phyloP scores from a whole-genome alignment of 2,329 filamentous ascomycete species.

The Penicillium sp. region DNA sequence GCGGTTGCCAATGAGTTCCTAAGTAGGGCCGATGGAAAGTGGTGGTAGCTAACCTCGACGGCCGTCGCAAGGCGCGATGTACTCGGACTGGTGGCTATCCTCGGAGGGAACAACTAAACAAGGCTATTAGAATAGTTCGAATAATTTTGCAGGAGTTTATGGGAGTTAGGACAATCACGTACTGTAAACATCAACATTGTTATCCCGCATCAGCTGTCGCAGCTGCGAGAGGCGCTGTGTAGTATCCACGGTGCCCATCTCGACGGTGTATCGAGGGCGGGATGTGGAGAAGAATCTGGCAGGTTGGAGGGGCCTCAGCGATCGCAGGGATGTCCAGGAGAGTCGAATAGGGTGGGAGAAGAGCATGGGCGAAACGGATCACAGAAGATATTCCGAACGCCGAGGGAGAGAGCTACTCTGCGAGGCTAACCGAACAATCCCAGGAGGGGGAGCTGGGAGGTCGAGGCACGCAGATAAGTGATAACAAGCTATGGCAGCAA shows the following conservation, averaged over 20 bases:
- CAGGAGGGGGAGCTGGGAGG: no score
- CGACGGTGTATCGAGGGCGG: slow-evolving; percentile 43
- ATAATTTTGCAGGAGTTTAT: slow-evolving; percentile 7
- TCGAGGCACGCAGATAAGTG: slow-evolving; percentile 14
- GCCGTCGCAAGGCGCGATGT: slow-evolving; percentile 94
- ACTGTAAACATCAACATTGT: slow-evolving; percentile 92
- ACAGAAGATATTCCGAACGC: neutral
- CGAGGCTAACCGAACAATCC: neutral
- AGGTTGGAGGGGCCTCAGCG: slow-evolving; percentile 30
- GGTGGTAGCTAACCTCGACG: slow-evolving; percentile 64
- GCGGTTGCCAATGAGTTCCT: slow-evolving; percentile 8
- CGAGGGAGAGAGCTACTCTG: neutral
- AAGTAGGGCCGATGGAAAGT: slow-evolving; percentile 8
- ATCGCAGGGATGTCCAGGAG: slow-evolving; percentile 36
- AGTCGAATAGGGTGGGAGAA: slow-evolving; percentile 37
- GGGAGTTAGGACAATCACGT: slow-evolving; percentile 35
- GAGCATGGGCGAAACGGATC: slow-evolving; percentile 36
- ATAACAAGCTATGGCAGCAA: slow-evolving; percentile 20
- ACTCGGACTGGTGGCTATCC: slow-evolving; percentile 97
- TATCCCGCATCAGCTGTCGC: slow-evolving; percentile 82
- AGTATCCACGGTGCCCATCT: slow-evolving; percentile 82
- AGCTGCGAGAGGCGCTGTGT: slow-evolving; percentile 74
- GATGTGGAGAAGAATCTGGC: slow-evolving; percentile 45
- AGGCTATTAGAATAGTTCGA: slow-evolving; percentile 31
- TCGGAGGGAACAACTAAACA: slow-evolving; percentile 86